Base-by-base conservation (phyloP, 2,329 filamentous ascomycete species). In the Dendrostoma leiphaemia region DNA sequence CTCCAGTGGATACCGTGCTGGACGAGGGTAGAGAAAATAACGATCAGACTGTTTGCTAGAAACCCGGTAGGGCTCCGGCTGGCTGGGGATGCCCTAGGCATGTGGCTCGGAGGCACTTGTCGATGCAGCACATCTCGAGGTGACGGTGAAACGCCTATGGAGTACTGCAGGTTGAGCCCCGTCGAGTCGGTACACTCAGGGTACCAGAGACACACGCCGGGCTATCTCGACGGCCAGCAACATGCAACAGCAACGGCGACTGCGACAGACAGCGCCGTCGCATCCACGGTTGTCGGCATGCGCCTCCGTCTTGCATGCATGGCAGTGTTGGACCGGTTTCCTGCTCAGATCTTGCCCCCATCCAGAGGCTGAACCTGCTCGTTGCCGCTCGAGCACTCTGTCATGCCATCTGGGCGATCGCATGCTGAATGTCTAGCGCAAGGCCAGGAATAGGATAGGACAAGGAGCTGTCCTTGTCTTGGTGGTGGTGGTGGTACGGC, bases 201-300 rank as follows among this genome's bases (percentile, higher is more conserved):
- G 47, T 55, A 50, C 50, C 52, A 51, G 48, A n/a, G n/a, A n/a
- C n/a, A n/a, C n/a, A n/a, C n/a, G 40, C 24, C 23, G 29, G n/a
- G n/a, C n/a, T n/a, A n/a, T n/a, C n/a, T n/a, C n/a, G 37, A 51
- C 55, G 52, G 48, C 43, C 51, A 51, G 47, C 52, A 54, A 37
- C n/a, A n/a, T n/a, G n/a, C 55, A 51, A 44, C 19, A 23, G 29
- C 21, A 21, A 19, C 10, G 26, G 43, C 28, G 37, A 31, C 38
- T 24, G 26, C 48, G n/a, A 37, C 21, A 12, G 37, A 31, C 38
- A 35, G 26, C 48, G n/a, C 40, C 21, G 15, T 41, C 28, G 37
- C 37, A 26, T 50, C 31, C 17, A 7, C 13, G 13, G 9, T n/a
- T 6, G 24, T 19, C 4, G 38, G 12, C 21, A 15, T 35, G 8